Evolutionary conservation across 2,329 filamentous ascomycete species (phyloP), one percentile per base, ranked within the genome.

Genomic region (Chaetomiaceae sp.): DNA sequence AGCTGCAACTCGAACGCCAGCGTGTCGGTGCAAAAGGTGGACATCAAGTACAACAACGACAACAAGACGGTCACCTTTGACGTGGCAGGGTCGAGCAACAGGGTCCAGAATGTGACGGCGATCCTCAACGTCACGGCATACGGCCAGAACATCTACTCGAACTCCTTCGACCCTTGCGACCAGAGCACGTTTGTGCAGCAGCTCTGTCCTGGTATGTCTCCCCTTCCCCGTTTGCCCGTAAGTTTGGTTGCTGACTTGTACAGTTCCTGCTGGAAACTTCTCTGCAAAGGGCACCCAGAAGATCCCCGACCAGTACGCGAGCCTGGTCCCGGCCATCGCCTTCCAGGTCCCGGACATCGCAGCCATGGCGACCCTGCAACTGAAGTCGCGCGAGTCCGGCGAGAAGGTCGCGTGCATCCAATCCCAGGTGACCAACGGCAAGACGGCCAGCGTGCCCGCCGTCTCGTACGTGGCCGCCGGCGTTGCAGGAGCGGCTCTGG

Each of bases 271-370:
- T 4, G 88, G 89, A 22, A 72, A 70, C 6, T 99, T 97, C 65
- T 71, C 82, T 14, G 91, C 92, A 7, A 72, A 75, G 39, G 92
- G 91, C 43, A 74, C 72, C 3, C 87, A 94, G 68, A 71, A 76
- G 27, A 88, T 99, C 36, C 88, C 91, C 15, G 71, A 80, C 0
- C 65, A 84, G 56, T 92, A 85, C 66, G 84, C 89, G 52, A 78
- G 78, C 50, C 73, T 87, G 71, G 92, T 99, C 37, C 94, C 94
- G 1, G 74, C 82, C 2, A 95, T 99, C 61, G 92, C 92, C 12
- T 99, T 96, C 73, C 81, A 82, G 56, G 78, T 99, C 29, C 94
- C 94, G 46, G 91, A 99, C 68, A 87, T 99, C 62, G 86, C 92
- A 51, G 92, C 92, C 34, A 73, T 86, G 64, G 94, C 91, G 31